Evolutionary conservation across 192 early-diverging fungal genomes (phyloP).

Genomic region (Geranomyces michiganensis): DNA sequence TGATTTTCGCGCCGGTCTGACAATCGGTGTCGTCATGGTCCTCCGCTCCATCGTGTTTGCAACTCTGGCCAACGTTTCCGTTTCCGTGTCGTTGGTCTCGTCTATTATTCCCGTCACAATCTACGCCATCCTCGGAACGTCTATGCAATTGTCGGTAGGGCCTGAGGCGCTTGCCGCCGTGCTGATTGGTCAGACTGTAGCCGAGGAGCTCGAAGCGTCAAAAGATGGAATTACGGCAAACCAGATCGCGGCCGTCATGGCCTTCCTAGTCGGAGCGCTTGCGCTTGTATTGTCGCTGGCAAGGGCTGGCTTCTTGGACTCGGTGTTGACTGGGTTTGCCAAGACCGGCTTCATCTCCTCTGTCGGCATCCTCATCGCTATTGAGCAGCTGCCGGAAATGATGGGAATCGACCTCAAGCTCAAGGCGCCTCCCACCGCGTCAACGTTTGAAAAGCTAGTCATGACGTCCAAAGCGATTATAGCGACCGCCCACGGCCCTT

Average conservation of each 20-base stretch:
- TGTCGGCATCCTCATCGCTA: conserved; percentile 42
- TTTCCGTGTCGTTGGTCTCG: conserved; percentile 42
- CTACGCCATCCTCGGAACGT: conserved; percentile 50
- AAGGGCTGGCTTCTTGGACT: conserved; percentile 47
- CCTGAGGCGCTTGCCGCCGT: conserved; percentile 42
- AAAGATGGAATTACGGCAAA: conserved; percentile 14
- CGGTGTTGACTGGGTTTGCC: conserved; percentile 44
- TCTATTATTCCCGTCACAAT: conserved; percentile 45
- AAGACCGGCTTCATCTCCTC: conserved; percentile 36
- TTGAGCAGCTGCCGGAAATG: conserved; percentile 43
- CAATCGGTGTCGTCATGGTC: conserved; percentile 46
- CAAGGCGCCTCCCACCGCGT: neutral
- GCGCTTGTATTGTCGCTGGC: conserved; percentile 31
- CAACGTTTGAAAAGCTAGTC: conserved; percentile 35
- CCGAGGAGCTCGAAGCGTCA: conserved; percentile 10
- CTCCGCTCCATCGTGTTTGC: conserved; percentile 50
- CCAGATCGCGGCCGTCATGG: conserved; percentile 30
- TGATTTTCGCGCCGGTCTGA: conserved; percentile 42
- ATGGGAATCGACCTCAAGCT: conserved; percentile 25
- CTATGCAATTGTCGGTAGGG: conserved; percentile 42
- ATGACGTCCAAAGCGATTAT: conserved; percentile 14
- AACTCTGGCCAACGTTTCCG: conserved; percentile 36
- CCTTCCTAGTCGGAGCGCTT: conserved; percentile 41
- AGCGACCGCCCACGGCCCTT: conserved; percentile 7
- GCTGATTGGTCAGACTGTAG: conserved; percentile 39